phyloP scores from a whole-genome alignment of 331 rosid species.

The Dryas integrifolia region DNA sequence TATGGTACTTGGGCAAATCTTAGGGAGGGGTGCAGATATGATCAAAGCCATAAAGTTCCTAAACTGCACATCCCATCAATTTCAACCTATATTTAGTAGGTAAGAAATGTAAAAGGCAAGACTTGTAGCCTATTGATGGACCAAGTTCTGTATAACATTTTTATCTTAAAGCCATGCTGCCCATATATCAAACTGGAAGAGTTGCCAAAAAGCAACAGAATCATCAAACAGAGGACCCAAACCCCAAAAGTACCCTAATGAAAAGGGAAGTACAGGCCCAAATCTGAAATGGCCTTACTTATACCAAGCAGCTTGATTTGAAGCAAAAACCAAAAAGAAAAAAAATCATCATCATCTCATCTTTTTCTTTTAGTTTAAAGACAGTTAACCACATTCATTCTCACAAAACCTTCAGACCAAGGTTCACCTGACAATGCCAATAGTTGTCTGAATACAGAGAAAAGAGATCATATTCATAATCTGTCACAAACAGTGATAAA shows the following conservation, averaged over 20 bases:
- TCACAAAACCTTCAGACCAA: neutral
- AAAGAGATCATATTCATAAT: too few relatives aligned
- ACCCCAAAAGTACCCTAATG: neutral
- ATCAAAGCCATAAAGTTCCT: constrained; percentile 16
- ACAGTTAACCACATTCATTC: neutral
- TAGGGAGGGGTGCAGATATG: constrained; percentile 3
- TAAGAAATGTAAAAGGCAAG: neutral
- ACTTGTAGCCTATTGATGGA: neutral
- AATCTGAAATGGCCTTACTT: neutral
- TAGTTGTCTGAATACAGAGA: too few relatives aligned
- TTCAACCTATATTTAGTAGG: neutral
- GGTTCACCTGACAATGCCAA: too few relatives aligned
- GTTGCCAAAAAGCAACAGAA: neutral
- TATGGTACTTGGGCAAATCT: constrained; percentile 10
- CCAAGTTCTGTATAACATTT: neutral
- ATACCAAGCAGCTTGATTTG: neutral
- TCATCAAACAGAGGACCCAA: neutral
- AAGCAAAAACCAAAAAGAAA: too few relatives aligned
- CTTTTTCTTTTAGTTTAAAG: neutral
- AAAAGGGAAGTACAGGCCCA: neutral
- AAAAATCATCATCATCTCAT: neutral
- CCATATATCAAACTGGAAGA: neutral
- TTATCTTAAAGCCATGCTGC: neutral
- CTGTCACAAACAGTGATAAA: neutral
- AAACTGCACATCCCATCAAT: constrained; percentile 16